Conservation (phyloP, 306 rosid species). For the Castanea sativa region DNA sequence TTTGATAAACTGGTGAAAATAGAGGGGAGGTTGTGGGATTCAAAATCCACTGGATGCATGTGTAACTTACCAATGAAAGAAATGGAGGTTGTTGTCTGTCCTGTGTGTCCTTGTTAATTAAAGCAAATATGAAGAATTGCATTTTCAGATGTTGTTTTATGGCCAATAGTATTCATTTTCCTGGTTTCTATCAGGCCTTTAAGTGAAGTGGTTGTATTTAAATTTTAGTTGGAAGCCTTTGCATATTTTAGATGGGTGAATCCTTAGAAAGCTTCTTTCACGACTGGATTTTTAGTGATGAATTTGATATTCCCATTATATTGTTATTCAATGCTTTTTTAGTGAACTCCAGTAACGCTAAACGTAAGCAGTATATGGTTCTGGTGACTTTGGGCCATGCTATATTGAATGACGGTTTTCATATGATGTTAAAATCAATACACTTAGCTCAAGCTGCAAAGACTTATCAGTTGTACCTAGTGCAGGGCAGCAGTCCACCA, state of each 20-base stretch:
- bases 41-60: too few relatives aligned
- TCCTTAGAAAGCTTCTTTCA: not conserved
- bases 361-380: not conserved
- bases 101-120: not conserved
- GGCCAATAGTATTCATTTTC: not conserved
- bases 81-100: not conserved
- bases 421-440: too few relatives aligned
- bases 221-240: not conserved
- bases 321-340: not conserved
- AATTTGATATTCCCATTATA: not conserved
- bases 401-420: not conserved
- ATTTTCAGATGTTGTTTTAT: not conserved
- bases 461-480: too few relatives aligned
- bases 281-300: not conserved
- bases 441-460: too few relatives aligned
- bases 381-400: not conserved
- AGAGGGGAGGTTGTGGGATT: not conserved
- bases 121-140: not conserved
- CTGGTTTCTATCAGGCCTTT: not conserved
- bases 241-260: not conserved
- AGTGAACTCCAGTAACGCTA: not conserved
- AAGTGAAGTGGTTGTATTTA: not conserved
- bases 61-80: too few relatives aligned
- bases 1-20: not conserved
- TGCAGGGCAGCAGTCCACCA: too few relatives aligned